Base-by-base conservation (phyloP, 441 rosid genomes). In the Adansonia gregorii region DNA sequence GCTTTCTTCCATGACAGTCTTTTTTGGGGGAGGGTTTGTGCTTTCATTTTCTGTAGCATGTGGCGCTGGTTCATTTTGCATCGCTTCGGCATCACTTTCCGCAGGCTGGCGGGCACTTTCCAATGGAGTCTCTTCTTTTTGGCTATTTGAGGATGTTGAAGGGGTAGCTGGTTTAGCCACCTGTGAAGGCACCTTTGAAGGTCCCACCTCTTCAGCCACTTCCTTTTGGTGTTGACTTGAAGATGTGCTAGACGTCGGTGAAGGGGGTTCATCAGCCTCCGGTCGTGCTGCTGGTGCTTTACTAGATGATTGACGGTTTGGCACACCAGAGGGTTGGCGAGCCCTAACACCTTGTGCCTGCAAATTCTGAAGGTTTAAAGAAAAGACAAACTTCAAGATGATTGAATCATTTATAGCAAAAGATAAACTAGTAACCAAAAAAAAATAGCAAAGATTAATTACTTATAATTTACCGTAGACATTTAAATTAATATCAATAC, bases 151-250 rank as follows among this genome's bases (percentile, higher is more conserved):
- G 75, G 83, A 77, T 75, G 78, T 80, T 64, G 84, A 35, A 51
- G 70, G 77, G 41, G 77, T 19, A 72, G 65, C 49, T 64, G 67
- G 73, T 77, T 80, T 86, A 60, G 85, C 76, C 58, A 67, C 84
- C 75, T 83, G 78, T 35, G 89, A 73, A 52, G 86, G 78, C 35
- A 49, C 84, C 76, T 83, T 82, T 39, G 88, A 71, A 55, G 87
- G 84, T 69, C 78, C 89, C 8, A 79, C 82, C 74, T 82, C 89
- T 71, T 88, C 97, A 10, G 83, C 84, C 66, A 58, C 81, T 55
- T 95, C 97, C 71, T 75, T 74, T 63, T 81, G 94, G 79, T 90
- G 87, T 85, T 88, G 90, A 76, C 87, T 85, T 20, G 94, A 91
- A 56, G 92, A 82, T n/a, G 85, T 76, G 81, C 87, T 86, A 52